Evolutionary conservation across 805 yeast genomes (phyloP).

Genomic region (Metschnikowia sp.): DNA sequence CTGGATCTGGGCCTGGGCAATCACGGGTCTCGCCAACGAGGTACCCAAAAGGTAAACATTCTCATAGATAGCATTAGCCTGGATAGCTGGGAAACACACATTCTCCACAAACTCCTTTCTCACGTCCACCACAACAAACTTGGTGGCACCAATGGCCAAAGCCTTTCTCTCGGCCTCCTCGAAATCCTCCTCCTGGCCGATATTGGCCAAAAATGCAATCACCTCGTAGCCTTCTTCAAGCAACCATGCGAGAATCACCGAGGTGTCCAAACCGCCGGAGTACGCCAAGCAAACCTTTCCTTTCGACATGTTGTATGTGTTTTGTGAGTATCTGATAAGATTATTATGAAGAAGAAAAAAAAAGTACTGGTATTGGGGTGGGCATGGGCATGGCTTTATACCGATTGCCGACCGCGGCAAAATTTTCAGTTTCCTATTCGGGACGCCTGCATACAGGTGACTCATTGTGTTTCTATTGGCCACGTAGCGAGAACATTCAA

Average conservation of each 20-base stretch:
- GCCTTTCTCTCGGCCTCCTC: conserved; percentile 97
- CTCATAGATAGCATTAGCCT: conserved; percentile 96
- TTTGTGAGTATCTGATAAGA: neutral
- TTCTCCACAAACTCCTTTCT: conserved; percentile 92
- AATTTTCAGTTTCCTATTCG: conserved; percentile 14
- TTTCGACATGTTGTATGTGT: conserved; percentile 63
- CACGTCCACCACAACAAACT: conserved; percentile 90
- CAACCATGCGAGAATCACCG: conserved; percentile 96
- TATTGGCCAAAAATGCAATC: conserved; percentile 95
- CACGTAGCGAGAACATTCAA: too few species aligned
- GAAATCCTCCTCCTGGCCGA: conserved; percentile 99
- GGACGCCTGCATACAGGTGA: conserved; percentile 15
- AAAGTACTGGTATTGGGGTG: conserved; percentile 1
- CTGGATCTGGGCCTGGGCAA: conserved; percentile 95
- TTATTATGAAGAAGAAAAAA: conserved; percentile 3
- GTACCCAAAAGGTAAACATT: conserved; percentile 96
- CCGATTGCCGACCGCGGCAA: conserved; percentile 23
- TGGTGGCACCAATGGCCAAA: conserved; percentile 93
- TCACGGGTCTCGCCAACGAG: conserved; percentile 97
- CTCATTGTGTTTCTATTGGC: conserved; percentile 6
- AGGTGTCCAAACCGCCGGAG: conserved; percentile 98
- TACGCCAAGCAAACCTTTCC: conserved; percentile 99
- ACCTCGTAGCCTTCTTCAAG: conserved; percentile 98
- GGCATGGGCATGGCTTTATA: conserved; percentile 15
- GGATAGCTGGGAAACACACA: conserved; percentile 94